Evolutionary conservation across 139 green algal genomes (phyloP).

Genomic region (Klebsormidium nitens): DNA sequence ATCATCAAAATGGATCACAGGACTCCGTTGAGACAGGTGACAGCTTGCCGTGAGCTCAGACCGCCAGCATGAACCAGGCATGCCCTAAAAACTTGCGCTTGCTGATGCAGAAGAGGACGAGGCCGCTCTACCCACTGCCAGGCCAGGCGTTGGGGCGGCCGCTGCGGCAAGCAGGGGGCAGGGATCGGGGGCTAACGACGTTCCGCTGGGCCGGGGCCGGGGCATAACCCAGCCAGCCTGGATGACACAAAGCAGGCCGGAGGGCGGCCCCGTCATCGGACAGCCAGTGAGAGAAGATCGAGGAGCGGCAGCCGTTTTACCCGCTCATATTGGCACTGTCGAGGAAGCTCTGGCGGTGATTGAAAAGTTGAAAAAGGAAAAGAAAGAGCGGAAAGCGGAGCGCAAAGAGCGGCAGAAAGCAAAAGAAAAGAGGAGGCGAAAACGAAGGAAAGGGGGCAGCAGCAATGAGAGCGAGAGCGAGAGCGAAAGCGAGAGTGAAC

Average conservation of each 20-base stretch:
- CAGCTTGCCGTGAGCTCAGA: no score
- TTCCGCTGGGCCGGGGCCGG: not conserved
- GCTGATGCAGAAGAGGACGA: conserved; percentile 19
- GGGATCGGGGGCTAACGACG: not conserved
- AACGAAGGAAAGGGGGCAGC: conserved; percentile 4
- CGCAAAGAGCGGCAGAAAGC: conserved; percentile 4
- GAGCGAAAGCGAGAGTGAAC: not conserved
- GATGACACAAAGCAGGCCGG: conserved; percentile 8
- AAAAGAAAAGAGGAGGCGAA: conserved; percentile 8
- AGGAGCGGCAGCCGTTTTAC: no score
- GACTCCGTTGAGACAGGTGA: no score
- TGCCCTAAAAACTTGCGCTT: no score
- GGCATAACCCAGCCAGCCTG: conserved; percentile 13
- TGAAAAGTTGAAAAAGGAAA: no score
- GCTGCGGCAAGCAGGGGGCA: not conserved
- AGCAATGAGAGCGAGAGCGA: not conserved
- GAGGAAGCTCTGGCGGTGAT: conserved; percentile 18
- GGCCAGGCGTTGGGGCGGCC: not conserved
- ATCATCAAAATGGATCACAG: no score
- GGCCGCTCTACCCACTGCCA: not conserved
- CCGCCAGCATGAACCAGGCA: no score
- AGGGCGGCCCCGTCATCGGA: not conserved
- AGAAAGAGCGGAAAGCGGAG: conserved; percentile 14
- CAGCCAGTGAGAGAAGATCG: no score
- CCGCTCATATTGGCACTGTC: conserved; percentile 4